Base-by-base conservation (phyloP, 148 eudicot species). In the Persicaria maculosa region DNA sequence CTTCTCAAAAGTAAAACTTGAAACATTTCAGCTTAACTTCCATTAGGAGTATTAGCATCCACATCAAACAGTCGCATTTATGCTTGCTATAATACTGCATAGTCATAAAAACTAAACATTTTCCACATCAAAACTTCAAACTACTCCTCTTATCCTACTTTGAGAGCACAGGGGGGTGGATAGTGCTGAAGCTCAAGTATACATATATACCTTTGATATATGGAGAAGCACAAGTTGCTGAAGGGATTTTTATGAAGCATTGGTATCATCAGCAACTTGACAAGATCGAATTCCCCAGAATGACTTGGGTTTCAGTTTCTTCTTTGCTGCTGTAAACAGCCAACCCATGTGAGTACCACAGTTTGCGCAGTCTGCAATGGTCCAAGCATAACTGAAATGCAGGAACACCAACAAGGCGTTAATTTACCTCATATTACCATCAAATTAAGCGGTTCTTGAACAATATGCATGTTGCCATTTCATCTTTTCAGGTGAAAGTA, bases 281-380 rank as follows among this genome's bases (percentile, higher is more conserved):
- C 90, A 86, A 76, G 91, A 85, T 58, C 97, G 81, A 75, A 91
- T 83, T 58, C 92, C 98, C 90, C 93, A 95, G 83, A 95, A 95
- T 43, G 91, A 84, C 75, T 76, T 84, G 46, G 97, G 98, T 64
- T 83, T 85, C 81, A 92, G 47, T 80, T 80, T 88, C 89, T 84
- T 88, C 72, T 75, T 83, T 47, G 90, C 83, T 4, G 99, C 92
- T 6, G 96, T 90, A 69, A 95, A 95, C 71, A 87, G 81, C 99
- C 97, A 95, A 7, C 99, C 99, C 92, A 95, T 80, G 47, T 89
- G 97, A 61, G 79, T 78, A 79, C 86, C 91, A 74, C 99, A 95
- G 55, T 81, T 81, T 62, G 81, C 85, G 77, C 99, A 95, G 48
- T 89, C 81, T 45, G 92, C 93, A 72, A 90, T 83, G 31, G 97